phyloP scores from a whole-genome alignment of 805 yeast species.

The Monosporozyma unispora region DNA sequence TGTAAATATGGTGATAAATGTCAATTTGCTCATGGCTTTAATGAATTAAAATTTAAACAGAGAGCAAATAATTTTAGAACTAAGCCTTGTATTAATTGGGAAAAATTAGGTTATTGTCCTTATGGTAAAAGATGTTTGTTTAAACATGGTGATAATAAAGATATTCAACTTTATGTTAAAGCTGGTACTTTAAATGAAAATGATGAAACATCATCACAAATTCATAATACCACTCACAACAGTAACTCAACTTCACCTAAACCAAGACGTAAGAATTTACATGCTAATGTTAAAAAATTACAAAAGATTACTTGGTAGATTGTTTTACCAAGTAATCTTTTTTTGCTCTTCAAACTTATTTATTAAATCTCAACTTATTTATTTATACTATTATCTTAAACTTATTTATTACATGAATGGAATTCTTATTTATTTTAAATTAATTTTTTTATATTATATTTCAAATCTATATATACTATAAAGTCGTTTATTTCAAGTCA shows the following conservation, averaged over 20 bases:
- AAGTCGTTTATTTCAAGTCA: conserved; percentile 16
- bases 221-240: background rate
- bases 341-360: conserved; percentile 2
- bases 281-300: conserved; percentile 24
- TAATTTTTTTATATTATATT: background rate
- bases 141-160: conserved; percentile 53
- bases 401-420: background rate
- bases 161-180: conserved; percentile 22
- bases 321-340: no score
- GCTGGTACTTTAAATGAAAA: conserved; percentile 14
- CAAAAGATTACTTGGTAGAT: conserved; percentile 28
- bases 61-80: conserved; percentile 76
- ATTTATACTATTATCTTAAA: background rate
- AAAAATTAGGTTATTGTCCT: conserved; percentile 69
- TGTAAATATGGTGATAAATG: conserved; percentile 90
- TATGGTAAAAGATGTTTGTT: conserved; percentile 90
- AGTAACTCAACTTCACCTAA: background rate
- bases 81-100: conserved; percentile 85
- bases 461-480: conserved; percentile 2
- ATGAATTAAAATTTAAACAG: conserved; percentile 63
- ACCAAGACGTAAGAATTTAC: conserved; percentile 17
- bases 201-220: background rate
- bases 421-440: background rate
- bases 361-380: background rate
- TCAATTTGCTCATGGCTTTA: conserved; percentile 86